Evolutionary conservation across 1,284 basidiomycete genomes (phyloP).

Genomic region (Anthracocystis walkeri): DNA sequence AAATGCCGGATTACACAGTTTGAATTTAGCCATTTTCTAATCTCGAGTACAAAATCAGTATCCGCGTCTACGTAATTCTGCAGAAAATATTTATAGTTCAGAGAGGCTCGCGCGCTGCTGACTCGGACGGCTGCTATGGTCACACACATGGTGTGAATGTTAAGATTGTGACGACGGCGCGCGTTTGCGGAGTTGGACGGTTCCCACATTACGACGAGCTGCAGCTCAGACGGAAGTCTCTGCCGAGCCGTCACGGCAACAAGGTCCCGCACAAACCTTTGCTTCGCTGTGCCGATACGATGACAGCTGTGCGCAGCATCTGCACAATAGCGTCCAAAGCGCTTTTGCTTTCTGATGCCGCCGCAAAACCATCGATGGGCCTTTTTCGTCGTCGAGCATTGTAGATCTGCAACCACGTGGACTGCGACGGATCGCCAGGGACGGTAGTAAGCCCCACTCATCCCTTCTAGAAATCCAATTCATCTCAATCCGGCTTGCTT

Average conservation of each 20-base stretch:
- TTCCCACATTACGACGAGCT: neutral
- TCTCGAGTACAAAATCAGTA: too few relatives aligned
- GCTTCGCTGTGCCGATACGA: too few relatives aligned
- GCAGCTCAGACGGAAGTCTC: neutral
- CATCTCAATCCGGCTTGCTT: too few relatives aligned
- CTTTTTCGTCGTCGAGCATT: neutral
- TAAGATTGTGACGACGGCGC: neutral
- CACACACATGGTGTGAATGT: neutral
- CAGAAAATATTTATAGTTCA: neutral
- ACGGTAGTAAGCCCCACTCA: too few relatives aligned
- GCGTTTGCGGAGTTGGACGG: neutral
- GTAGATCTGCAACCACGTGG: conserved; percentile 3
- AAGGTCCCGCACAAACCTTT: neutral
- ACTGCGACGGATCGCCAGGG: too few relatives aligned
- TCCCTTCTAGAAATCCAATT: too few relatives aligned
- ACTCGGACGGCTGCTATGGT: neutral
- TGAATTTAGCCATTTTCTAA: neutral
- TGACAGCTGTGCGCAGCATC: too few relatives aligned
- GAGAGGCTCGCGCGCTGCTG: neutral
- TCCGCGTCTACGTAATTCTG: conserved; percentile 6
- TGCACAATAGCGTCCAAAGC: too few relatives aligned
- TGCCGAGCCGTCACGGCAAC: neutral
- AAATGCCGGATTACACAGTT: neutral
- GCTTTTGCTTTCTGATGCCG: too few relatives aligned
- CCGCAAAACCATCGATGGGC: too few relatives aligned